phyloP scores from a whole-genome alignment of 306 rosid species.

The Vigna unguiculata region DNA sequence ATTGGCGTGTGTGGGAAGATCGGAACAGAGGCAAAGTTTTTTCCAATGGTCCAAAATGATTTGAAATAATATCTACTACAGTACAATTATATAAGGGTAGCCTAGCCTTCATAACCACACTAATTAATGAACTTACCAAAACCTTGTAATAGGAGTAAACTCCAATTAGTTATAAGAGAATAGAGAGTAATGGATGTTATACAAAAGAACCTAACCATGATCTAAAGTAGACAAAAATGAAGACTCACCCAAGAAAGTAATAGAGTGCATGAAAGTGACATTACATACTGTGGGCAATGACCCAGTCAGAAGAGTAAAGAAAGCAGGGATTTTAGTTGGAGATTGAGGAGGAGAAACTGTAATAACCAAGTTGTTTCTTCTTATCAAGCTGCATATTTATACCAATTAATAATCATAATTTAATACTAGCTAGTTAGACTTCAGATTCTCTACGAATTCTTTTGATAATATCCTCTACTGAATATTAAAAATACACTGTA shows the following conservation, averaged over 20 bases:
- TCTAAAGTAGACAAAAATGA: not conserved
- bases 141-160: not conserved
- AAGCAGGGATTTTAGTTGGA: not conserved
- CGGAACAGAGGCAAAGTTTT: not conserved
- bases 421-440: no score
- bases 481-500: no score
- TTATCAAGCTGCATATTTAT: not conserved
- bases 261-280: constrained; percentile 23
- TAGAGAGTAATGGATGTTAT: not conserved
- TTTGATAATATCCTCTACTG: no score
- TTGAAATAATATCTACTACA: not conserved
- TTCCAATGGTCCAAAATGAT: not conserved
- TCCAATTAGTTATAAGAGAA: not conserved
- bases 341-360: not conserved
- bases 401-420: not conserved
- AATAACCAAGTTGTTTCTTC: not conserved
- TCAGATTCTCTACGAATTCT: no score
- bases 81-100: not conserved
- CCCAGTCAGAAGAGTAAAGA: not conserved
- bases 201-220: not conserved
- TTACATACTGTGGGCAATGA: not conserved
- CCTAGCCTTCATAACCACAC: not conserved
- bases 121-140: constrained; percentile 9
- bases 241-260: constrained; percentile 4
- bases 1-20: not conserved